Base-by-base conservation (phyloP, 768 basidiomycete genomes). In the Mycena venus region DNA sequence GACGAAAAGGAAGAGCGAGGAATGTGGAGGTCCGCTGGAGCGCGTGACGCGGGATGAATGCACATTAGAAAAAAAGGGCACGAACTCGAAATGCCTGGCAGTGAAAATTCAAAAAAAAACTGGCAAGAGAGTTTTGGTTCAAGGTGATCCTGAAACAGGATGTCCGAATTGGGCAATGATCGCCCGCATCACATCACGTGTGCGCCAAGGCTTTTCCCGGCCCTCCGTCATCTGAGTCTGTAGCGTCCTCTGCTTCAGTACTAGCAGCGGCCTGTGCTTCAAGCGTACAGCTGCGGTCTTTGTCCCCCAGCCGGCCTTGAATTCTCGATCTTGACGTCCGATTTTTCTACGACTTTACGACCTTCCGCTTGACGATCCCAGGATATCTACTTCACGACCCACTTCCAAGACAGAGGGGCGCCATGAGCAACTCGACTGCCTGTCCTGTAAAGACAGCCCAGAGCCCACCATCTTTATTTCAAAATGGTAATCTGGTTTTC, bases 401-500 rank as follows among this genome's bases (percentile, higher is more conserved):
- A 56, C 21, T 19, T 59, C 51, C 9, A 49, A 11, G 29, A 21
- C 32, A 17, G 21, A 29, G 38, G 27, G 27, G 42, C 7, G 51
- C 68, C 1, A 74, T 69, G 68, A 25, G 53, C 34, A 70, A 60
- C 49, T 61, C 66, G 4, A 56, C 62, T 38, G 36, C 36, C 40
- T 79, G 75, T 47, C 82, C 83, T 67, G 86, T 87, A 67, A 80
- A 85, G 44, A 84, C 85, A 23, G 86, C 90, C 12, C 77, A 84
- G 56, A 81, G 83, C 44, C 85, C 89, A 0, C 91, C 91, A 1
- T 87, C 93, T 6, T 82, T 95, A 40, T 85, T 92, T 65, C 88
- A 92, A 79, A 86, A 91, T 77, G 93, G 92, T 32, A 86, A 88
- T 73, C 74, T 93, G 55, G 87, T 89, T 34, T 86, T 94, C 73